Conservation (phyloP, 164 flowering plant genomes). For the Aristolochia californica region DNA sequence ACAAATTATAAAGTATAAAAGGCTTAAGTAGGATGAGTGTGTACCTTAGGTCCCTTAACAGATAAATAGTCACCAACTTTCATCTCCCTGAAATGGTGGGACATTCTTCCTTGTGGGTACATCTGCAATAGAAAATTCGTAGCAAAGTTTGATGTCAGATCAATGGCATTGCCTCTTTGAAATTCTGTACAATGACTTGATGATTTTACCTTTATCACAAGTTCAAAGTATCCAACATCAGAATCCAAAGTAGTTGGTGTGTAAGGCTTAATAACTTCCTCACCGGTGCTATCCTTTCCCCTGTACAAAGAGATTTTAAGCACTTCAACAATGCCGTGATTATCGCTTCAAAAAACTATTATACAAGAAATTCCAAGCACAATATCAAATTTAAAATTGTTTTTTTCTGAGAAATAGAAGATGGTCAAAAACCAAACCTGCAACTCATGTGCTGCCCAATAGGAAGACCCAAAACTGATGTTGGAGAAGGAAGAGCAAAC, state of each 20-base stretch:
- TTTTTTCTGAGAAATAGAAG: not conserved
- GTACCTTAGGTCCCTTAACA: constrained; percentile 97
- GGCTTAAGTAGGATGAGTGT: too few species aligned
- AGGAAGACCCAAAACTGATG: constrained; percentile 90
- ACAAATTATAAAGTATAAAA: too few species aligned
- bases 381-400: not conserved
- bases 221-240: constrained; percentile 86
- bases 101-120: constrained; percentile 99
- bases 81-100: constrained; percentile 99
- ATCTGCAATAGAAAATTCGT: constrained; percentile 45
- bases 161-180: not conserved
- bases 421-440: constrained; percentile 32
- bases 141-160: too few species aligned
- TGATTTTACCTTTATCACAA: constrained; percentile 75
- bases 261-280: constrained; percentile 89
- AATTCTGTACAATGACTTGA: not conserved
- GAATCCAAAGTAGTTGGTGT: constrained; percentile 96
- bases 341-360: not conserved
- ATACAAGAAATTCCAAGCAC: not conserved
- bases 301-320: constrained; percentile 23
- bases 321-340: too few species aligned
- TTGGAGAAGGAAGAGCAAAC: constrained; percentile 74
- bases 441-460: constrained; percentile 95
- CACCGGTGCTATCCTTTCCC: constrained; percentile 86
- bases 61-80: constrained; percentile 73